Percentiles rank a stretch among this genome's conserved stretches.
Conservation (phyloP, 768 basidiomycete species). For the Leccinum broughii region DNA sequence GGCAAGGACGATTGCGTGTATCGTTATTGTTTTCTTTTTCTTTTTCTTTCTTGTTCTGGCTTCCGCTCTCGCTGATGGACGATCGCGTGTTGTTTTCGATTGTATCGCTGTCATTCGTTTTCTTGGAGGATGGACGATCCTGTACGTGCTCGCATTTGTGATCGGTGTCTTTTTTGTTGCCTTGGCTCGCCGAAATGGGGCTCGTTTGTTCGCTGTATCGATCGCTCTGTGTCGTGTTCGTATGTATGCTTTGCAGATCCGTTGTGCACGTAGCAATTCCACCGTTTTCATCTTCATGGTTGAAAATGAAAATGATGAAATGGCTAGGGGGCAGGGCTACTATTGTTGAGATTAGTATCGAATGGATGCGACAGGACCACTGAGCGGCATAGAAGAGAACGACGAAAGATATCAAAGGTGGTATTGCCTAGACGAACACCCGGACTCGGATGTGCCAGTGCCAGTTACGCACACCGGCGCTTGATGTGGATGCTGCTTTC, state of each 20-base stretch:
- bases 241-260: neutral
- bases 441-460: too few species aligned
- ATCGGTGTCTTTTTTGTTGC: neutral
- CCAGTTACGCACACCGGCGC: too few species aligned
- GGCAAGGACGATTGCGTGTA: neutral
- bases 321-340: too few species aligned
- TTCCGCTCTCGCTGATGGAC: neutral
- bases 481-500: too few species aligned
- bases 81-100: slow-evolving; percentile 1
- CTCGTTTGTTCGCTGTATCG: slow-evolving; percentile 4
- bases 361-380: too few species aligned
- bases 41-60: neutral
- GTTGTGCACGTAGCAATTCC: neutral
- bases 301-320: neutral
- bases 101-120: slow-evolving; percentile 4
- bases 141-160: slow-evolving; percentile 2
- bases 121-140: slow-evolving; percentile 7
- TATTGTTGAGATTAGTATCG: too few species aligned
- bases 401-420: too few species aligned
- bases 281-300: neutral
- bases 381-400: too few species aligned
- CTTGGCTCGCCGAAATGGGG: neutral
- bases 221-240: slow-evolving; percentile 1
- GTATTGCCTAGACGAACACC: too few species aligned
- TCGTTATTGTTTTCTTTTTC: neutral